These are phyloP conservation scores for Saccharomycopsis crataegensis DNA, from an alignment of 1,139 yeast species.

Conservation along the genomic window DNA sequence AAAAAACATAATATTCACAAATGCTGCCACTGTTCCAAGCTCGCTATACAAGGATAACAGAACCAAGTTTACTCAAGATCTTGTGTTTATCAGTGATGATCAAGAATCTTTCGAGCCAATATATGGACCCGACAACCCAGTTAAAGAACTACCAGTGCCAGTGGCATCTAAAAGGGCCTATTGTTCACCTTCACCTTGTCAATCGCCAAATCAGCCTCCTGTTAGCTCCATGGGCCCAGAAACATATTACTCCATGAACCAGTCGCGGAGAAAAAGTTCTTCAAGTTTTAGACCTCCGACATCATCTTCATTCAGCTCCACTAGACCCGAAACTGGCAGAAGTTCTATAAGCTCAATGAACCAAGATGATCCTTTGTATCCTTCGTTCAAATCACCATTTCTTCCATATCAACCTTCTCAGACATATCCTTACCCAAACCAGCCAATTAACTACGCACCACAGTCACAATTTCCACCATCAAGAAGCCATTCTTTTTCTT, in stretches of 20 bases:
- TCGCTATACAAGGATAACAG: constrained; percentile 8
- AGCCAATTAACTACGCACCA: no score
- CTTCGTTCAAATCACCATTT: no score
- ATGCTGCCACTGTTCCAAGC: constrained; percentile 8
- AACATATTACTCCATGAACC: background rate
- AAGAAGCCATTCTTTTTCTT: no score
- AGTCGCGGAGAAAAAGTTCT: background rate
- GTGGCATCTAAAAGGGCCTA: background rate
- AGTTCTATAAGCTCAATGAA: constrained; percentile 2
- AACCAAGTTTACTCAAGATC: constrained; percentile 3
- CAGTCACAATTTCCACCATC: no score
- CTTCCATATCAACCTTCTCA: no score
- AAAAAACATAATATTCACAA: constrained; percentile 8
- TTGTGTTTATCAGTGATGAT: constrained; percentile 17
- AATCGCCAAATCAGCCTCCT: background rate
- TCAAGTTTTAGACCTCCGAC: background rate
- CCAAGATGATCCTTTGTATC: background rate
- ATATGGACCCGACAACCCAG: constrained; percentile 12
- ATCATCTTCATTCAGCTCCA: background rate
- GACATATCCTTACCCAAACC: no score
- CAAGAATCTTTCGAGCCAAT: constrained; percentile 15
- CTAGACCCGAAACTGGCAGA: constrained; percentile 5
- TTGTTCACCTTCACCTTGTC: no score
- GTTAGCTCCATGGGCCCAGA: background rate
- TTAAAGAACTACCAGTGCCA: background rate